Base-by-base conservation (phyloP, 2,329 filamentous ascomycete species). In the Tolypocladium nubicola region DNA sequence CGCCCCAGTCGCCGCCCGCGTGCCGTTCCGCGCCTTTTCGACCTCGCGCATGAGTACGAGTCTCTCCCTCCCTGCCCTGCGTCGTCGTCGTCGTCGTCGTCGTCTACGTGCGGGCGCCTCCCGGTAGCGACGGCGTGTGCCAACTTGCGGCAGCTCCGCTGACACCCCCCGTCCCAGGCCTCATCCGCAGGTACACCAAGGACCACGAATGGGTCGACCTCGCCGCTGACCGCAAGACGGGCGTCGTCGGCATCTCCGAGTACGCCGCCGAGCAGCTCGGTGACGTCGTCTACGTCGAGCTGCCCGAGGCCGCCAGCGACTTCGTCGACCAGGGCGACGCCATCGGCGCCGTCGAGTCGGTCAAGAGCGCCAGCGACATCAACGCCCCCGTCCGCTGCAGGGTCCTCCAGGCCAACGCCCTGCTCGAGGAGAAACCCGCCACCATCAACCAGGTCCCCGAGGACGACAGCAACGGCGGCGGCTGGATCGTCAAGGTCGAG, bases 141-240 rank as follows among this genome's bases (percentile, higher is more conserved):
- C 30, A 19, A 13, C 10, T 11, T 9, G 16, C 47, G 6, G 30
- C 47, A 14, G 30, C 47, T 1, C n/a, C 40, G 47, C 47, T 52
- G 47, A 52, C 47, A 21, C 1, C 5, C 9, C 9, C n/a, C 3
- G 30, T 21, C 47, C 47, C 61, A 89, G 86, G 75, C 67, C 76
- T 79, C 57, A 77, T 82, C 62, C 93, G 94, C 77, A 89, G 87
- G 73, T 99, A 96, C 80, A 97, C 94, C 63, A 88, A 92, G 73
- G 93, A 97, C 71, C 94, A 99, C 80, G 94, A 99, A 79, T 99
- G 94, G 94, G 86, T 99, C 71, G 91, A 97, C 75, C 78, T 96
- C 60, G 87, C 86, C 57, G 84, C 84, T 55, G 89, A 95, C 75
- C 85, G 87, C 71, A 93, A 89, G 74, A 87, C 86, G 54, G 92